Evolutionary conservation across 805 yeast species (phyloP).

Genomic region (Jamesozyma hellenica): DNA sequence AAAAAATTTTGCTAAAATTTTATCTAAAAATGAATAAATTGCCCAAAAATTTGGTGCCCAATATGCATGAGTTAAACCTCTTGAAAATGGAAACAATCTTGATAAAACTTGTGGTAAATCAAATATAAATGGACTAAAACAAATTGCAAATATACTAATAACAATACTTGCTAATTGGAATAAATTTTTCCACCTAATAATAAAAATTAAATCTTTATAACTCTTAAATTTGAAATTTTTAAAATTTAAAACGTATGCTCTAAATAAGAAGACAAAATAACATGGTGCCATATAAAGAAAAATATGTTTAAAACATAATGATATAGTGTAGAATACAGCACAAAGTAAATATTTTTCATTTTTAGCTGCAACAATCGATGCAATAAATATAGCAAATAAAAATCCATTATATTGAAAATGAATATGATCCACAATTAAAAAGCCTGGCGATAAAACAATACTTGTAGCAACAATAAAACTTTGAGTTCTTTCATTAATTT

Average conservation of each 20-base stretch:
- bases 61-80: constrained; percentile 95
- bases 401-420: constrained; percentile 97
- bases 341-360: constrained; percentile 45
- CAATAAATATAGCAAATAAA: constrained; percentile 73
- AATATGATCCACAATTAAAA: constrained; percentile 84
- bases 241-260: constrained; percentile 56
- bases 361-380: constrained; percentile 64
- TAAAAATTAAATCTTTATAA: constrained; percentile 27
- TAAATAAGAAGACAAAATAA: constrained; percentile 65
- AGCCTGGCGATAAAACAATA: constrained; percentile 78
- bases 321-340: constrained; percentile 59
- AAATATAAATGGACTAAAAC: constrained; percentile 72
- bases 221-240: constrained; percentile 26
- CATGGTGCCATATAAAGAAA: constrained; percentile 92
- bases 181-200: constrained; percentile 46
- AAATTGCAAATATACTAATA: constrained; percentile 46
- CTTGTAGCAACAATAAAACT: constrained; percentile 74
- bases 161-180: constrained; percentile 57
- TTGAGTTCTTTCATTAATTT: constrained; percentile 30
- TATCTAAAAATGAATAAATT: constrained; percentile 71
- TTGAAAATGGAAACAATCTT: constrained; percentile 82
- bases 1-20: constrained; percentile 43
- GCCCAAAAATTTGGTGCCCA: constrained; percentile 99
- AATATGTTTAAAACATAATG: constrained; percentile 90
- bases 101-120: constrained; percentile 54